Evolutionary conservation across 2,329 filamentous ascomycete genomes (phyloP).

Genomic region (Juglanconis sp.): DNA sequence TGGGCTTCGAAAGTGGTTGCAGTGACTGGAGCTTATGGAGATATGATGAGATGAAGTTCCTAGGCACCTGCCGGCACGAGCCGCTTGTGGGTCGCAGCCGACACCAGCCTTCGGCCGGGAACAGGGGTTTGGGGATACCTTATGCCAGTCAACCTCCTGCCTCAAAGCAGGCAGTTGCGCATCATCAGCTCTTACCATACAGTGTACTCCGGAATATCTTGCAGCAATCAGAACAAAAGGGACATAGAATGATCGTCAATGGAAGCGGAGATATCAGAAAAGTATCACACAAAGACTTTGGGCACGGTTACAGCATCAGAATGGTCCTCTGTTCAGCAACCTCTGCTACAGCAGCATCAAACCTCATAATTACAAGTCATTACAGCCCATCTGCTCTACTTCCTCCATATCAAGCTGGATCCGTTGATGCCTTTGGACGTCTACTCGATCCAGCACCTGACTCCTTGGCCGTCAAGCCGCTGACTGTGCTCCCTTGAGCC

Average conservation of each 20-base stretch:
- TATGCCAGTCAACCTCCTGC: neutral
- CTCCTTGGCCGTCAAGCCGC: slow-evolving; percentile 16
- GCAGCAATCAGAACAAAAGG: too few species aligned
- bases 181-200: neutral
- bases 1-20: too few species aligned
- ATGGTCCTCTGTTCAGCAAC: neutral
- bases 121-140: neutral
- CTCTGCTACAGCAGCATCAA: neutral
- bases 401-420: slow-evolving; percentile 1
- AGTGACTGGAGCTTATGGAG: too few species aligned
- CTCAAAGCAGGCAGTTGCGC: neutral
- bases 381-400: neutral
- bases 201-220: too few species aligned
- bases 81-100: neutral
- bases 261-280: too few species aligned
- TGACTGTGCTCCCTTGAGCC: slow-evolving; percentile 43
- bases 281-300: too few species aligned
- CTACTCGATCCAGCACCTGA: neutral
- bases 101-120: neutral
- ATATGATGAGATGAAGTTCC: too few species aligned
- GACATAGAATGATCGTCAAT: too few species aligned
- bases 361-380: neutral
- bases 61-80: too few species aligned
- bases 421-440: slow-evolving; percentile 10
- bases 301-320: too few species aligned